phyloP scores from a whole-genome alignment of 2,329 filamentous ascomycete species.

The Aspergillus fumigatiaffinis region DNA sequence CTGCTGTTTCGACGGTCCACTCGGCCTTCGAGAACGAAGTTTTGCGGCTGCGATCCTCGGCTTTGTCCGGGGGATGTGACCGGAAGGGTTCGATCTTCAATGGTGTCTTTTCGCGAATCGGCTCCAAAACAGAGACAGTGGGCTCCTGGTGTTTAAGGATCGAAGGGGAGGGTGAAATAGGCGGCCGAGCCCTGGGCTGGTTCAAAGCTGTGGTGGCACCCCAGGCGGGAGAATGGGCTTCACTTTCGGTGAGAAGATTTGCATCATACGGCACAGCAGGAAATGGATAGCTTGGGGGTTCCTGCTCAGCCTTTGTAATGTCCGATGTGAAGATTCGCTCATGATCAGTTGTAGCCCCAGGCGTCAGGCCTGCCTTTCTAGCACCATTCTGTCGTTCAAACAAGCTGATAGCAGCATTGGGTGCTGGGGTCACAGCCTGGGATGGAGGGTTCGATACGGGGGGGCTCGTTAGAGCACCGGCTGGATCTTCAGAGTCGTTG shows the following conservation, averaged over 20 bases:
- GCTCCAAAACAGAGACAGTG: slow-evolving; percentile 16
- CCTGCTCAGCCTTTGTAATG: slow-evolving; percentile 21
- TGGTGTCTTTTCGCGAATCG: slow-evolving; percentile 17
- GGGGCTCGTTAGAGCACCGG: slow-evolving; percentile 38
- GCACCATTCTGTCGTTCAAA: slow-evolving; percentile 28
- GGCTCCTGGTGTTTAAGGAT: slow-evolving; percentile 65
- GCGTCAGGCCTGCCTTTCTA: slow-evolving; percentile 29
- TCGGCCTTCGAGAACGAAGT: slow-evolving; percentile 67
- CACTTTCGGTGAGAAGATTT: slow-evolving; percentile 61
- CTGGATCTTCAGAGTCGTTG: slow-evolving; percentile 38
- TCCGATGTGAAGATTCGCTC: slow-evolving; percentile 38
- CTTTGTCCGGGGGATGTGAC: slow-evolving; percentile 11
- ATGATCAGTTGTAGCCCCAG: slow-evolving; percentile 40
- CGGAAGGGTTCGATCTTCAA: slow-evolving; percentile 8
- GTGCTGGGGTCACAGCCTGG: slow-evolving; percentile 22
- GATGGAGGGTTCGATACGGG: slow-evolving; percentile 22
- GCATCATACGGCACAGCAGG: slow-evolving; percentile 34
- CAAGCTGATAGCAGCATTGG: slow-evolving; percentile 29
- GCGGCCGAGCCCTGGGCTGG: slow-evolving; percentile 73
- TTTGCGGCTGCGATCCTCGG: slow-evolving; percentile 55
- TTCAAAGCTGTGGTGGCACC: slow-evolving; percentile 61
- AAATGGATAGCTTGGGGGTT: slow-evolving; percentile 28
- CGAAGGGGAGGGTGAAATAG: slow-evolving; percentile 69
- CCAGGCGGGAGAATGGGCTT: slow-evolving; percentile 74
- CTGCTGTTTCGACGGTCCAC: slow-evolving; percentile 78